Evolutionary conservation across 352 stramenopile genomes (phyloP), one percentile per base, ranked within the genome.

Genomic region (Globisporangium cylindrosporum): DNA sequence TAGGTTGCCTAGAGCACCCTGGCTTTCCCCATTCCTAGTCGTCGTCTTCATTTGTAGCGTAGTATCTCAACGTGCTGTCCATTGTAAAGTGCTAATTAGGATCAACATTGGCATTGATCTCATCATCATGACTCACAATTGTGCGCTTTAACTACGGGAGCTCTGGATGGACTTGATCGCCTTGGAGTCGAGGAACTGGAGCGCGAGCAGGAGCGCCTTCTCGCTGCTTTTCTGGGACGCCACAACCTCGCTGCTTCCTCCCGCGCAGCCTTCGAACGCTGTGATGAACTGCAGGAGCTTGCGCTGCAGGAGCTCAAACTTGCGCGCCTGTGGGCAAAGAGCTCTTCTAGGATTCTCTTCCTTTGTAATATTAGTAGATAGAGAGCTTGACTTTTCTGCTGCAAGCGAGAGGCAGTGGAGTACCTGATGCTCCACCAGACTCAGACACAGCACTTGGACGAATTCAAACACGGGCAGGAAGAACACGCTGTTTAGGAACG

Each of bases 221-320:
- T 90, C 79, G 2, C 58, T 64, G 66, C 81, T 90, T 29, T 88
- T 89, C 66, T 80, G 72, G 0, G 77, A 77, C 3, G 22, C 25
- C 24, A 24, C 34, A 7, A 10, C 49, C 5, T 18, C 48, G 15
- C 24, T 24, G 25, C 10, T 68, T 18, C 25, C 38, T 0, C 81
- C 76, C 5, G 76, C 78, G 62, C 80, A 91, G 9, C 83, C 81
- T 76, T 91, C 80, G 62, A 91, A 91, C 8, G 81, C 84, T 0
- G 80, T 90, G 65, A 88, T 73, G 57, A 88, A 90, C 64, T 88
- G 81, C 59, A 90, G 59, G 10, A 89, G 73, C 66, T 91, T 91
- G 29, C 66, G 71, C 64, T 91, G 83, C 9, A 91, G 64, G 36
- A 77, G 65, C 57, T 90, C 81, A 49, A 89, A 70, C 20, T 65